Evolutionary conservation across 2,329 filamentous ascomycete genomes (phyloP).

Genomic region (Exophiala alcalophila): DNA sequence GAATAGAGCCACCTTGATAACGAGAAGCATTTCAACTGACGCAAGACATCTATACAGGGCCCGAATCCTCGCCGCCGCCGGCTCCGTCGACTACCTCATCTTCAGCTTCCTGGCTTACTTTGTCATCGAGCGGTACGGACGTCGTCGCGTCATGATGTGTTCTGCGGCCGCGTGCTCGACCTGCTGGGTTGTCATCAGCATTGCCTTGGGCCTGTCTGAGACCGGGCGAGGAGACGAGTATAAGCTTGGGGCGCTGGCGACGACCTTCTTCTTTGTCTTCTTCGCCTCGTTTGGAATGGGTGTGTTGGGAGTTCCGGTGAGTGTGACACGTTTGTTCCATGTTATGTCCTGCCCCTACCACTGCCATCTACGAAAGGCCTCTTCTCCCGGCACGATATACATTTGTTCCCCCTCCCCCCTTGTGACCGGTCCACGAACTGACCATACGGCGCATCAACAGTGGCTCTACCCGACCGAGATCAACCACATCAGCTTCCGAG

Average conservation of each 20-base stretch:
- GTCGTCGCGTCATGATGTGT: conserved; percentile 50
- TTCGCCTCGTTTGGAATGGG: conserved; percentile 42
- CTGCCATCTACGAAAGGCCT: no score
- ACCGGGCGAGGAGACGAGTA: conserved; percentile 42
- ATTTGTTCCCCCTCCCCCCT: not conserved
- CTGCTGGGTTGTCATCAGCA: conserved; percentile 51
- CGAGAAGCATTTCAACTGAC: no score
- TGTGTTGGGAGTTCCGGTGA: conserved; percentile 38
- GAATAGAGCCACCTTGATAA: no score
- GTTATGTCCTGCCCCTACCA: not conserved
- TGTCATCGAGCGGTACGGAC: conserved; percentile 49
- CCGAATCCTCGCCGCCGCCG: conserved; percentile 46
- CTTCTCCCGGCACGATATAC: not conserved
- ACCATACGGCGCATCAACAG: not conserved
- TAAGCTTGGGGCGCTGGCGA: conserved; percentile 48
- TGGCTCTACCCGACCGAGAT: conserved; percentile 40
- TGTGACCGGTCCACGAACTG: not conserved
- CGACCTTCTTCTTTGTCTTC: conserved; percentile 46
- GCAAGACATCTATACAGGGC: conserved; percentile 34
- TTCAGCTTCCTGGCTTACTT: conserved; percentile 46
- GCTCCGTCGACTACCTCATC: conserved; percentile 47
- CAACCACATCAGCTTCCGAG: conserved; percentile 37
- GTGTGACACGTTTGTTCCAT: conserved; percentile 1
- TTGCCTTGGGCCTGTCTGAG: conserved; percentile 42
- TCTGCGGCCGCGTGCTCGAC: conserved; percentile 49